Percentiles rank a stretch among this genome's conserved stretches.
Conservation (phyloP, 257 asterid genomes). For the Ligustrum vulgare region DNA sequence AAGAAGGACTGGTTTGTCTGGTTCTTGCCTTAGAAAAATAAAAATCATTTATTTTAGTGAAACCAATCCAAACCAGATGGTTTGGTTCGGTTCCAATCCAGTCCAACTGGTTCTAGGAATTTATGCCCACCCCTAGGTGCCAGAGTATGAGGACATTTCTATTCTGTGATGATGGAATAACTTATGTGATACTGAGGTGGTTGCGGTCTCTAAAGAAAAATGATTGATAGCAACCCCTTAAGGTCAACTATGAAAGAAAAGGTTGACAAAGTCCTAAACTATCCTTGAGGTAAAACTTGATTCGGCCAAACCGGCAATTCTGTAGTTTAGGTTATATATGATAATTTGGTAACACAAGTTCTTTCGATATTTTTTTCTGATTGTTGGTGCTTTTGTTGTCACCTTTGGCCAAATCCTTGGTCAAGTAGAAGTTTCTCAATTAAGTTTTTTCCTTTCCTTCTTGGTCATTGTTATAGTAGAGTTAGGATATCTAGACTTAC, state of each 20-base stretch:
- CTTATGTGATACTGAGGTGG: neutral
- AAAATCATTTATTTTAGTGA: neutral
- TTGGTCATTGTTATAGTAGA: neutral
- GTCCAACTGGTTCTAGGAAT: neutral
- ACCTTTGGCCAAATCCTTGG: neutral
- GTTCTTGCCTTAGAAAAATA: neutral
- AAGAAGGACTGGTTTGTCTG: neutral
- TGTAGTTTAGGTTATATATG: neutral
- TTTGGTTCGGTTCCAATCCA: neutral
- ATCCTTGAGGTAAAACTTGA: neutral
- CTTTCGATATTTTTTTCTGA: neutral
- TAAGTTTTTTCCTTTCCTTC: neutral
- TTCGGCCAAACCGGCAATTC: neutral
- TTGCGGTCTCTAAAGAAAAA: neutral
- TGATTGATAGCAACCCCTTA: neutral
- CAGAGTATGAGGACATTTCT: neutral
- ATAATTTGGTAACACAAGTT: neutral
- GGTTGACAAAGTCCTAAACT: neutral
- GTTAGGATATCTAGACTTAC: neutral
- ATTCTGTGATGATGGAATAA: neutral
- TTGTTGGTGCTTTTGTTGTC: neutral
- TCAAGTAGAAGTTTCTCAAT: neutral
- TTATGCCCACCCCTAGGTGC: too few species aligned
- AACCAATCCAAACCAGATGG: neutral
- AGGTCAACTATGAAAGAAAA: neutral